Evolutionary conservation across 176 grass and related monocot species (phyloP).

Genomic region (Raddia distichophylla): DNA sequence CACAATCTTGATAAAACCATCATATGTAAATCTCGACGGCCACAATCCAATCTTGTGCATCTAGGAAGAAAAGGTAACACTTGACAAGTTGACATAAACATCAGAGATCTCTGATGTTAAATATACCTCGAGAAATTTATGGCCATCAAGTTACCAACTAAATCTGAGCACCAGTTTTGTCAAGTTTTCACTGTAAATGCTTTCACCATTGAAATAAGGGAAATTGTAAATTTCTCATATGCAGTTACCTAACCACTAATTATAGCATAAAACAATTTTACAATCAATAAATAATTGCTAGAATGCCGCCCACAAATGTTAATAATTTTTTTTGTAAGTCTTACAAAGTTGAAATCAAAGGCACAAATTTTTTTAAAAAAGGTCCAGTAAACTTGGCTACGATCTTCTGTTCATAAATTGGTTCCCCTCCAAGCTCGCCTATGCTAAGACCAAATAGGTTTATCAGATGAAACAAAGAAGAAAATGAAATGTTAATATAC

Average conservation of each 20-base stretch:
- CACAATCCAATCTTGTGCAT: constrained; percentile 72
- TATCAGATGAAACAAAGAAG: constrained; percentile 24
- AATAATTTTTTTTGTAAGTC: constrained; percentile 25
- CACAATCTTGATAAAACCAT: constrained; percentile 74
- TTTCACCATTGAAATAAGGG: background rate
- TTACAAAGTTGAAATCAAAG: constrained; percentile 36
- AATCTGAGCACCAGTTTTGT: background rate
- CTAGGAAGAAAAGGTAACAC: constrained; percentile 54
- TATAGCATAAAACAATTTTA: background rate
- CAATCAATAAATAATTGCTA: constrained; percentile 1
- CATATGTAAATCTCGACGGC: constrained; percentile 71
- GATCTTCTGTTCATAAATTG: background rate
- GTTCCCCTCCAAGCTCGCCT: background rate
- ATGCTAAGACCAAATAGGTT: background rate
- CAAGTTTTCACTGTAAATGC: constrained; percentile 18
- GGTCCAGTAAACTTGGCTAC: background rate
- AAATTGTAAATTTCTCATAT: background rate
- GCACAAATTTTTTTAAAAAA: background rate
- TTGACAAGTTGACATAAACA: constrained; percentile 18
- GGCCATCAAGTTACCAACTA: background rate
- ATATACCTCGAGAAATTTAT: background rate
- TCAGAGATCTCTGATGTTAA: constrained; percentile 7
- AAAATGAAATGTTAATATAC: background rate
- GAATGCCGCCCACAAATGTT: background rate
- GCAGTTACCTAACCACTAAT: background rate